phyloP scores from a whole-genome alignment of 129 eudicot genomes.

The Mikania micrantha region DNA sequence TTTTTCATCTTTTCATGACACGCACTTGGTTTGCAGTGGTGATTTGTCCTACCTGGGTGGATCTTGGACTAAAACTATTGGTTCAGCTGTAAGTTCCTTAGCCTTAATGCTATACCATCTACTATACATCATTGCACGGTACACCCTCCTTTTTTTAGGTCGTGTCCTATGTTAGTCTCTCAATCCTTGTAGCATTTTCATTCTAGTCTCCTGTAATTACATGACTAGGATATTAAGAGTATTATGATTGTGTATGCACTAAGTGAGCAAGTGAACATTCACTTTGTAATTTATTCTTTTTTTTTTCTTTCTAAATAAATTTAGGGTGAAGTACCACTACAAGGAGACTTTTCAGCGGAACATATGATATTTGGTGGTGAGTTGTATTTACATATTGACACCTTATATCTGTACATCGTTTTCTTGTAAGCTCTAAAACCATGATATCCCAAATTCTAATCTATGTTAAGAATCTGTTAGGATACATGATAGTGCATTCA shows the following conservation, averaged over 20 bases:
- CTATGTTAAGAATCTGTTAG: not conserved
- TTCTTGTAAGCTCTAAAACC: not conserved
- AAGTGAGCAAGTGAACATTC: not conserved
- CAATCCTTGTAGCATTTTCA: not conserved
- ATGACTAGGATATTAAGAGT: not conserved
- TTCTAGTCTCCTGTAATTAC: not conserved
- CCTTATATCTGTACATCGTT: not conserved
- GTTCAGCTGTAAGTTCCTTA: constrained; percentile 72
- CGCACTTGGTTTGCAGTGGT: constrained; percentile 82
- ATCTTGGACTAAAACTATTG: constrained; percentile 84
- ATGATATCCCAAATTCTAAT: not conserved
- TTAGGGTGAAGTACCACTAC: constrained; percentile 93
- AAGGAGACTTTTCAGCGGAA: constrained; percentile 99
- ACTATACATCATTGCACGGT: not conserved
- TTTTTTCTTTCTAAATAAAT: not conserved
- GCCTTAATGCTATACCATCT: not conserved
- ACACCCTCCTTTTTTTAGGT: not conserved
- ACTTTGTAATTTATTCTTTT: not conserved
- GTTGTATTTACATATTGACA: constrained; percentile 6
- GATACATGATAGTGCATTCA: not conserved
- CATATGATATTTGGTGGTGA: constrained; percentile 99
- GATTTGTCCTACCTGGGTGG: constrained; percentile 95
- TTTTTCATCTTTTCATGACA: constrained; percentile 91
- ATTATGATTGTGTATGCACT: constrained; percentile 3
- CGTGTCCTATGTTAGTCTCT: not conserved